These are phyloP conservation scores for Syncephalis plumigaleata DNA, from an alignment of 371 early-diverging fungal species.

Conservation along the genomic window DNA sequence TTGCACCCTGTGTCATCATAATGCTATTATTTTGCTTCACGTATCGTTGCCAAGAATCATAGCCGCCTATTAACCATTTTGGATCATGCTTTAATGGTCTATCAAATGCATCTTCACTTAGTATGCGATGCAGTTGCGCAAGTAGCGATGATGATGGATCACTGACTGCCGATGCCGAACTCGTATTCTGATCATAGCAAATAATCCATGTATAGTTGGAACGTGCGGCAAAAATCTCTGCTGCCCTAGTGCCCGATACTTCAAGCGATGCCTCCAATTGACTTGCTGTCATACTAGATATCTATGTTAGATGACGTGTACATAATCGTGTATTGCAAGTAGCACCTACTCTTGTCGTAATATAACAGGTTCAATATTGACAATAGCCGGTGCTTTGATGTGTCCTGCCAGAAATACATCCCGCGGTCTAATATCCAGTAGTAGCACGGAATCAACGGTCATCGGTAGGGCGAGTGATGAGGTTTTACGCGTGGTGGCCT, in stretches of 20 bases:
- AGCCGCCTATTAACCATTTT: no score
- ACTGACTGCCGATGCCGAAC: background rate
- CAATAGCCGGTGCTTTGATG: slow-evolving; percentile 44
- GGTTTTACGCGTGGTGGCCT: no score
- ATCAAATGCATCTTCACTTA: no score
- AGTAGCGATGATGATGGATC: no score
- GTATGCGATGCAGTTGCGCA: no score
- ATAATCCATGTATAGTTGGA: slow-evolving; percentile 55
- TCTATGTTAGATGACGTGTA: background rate
- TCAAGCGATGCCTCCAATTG: slow-evolving; percentile 24
- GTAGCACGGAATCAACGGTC: slow-evolving; percentile 19
- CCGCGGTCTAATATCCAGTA: slow-evolving; percentile 69
- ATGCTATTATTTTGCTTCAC: no score
- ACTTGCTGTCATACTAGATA: slow-evolving; percentile 17
- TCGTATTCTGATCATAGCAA: slow-evolving; percentile 42
- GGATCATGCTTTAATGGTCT: no score
- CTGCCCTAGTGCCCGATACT: slow-evolving; percentile 24
- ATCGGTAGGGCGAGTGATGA: no score
- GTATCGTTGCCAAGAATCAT: no score
- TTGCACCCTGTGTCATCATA: background rate
- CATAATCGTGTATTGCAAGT: background rate
- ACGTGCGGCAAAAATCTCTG: slow-evolving; percentile 39
- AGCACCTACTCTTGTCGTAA: slow-evolving; percentile 28
- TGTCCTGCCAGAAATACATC: slow-evolving; percentile 47
- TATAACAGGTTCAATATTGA: slow-evolving; percentile 67